phyloP scores from a whole-genome alignment of 257 asterid genomes.

The Craterostigma plantagineum region DNA sequence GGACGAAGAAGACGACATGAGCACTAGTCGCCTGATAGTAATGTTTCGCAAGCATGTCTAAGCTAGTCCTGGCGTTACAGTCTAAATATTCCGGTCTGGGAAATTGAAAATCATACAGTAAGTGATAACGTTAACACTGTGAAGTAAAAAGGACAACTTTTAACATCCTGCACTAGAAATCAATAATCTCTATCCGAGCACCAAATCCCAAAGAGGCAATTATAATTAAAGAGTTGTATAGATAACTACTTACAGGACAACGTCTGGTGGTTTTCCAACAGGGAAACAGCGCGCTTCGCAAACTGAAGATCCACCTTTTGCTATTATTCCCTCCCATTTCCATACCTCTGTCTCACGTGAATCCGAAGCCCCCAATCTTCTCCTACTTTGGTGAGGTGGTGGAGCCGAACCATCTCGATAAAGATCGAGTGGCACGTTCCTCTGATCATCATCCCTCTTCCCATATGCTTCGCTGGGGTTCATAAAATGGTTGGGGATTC shows the following conservation, averaged over 20 bases:
- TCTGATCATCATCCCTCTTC: no score
- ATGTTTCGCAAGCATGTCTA: conserved; percentile 87
- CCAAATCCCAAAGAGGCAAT: conserved; percentile 1
- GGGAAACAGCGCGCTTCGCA: conserved; percentile 97
- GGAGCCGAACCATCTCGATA: conserved; percentile 26
- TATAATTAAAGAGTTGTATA: conserved; percentile 4
- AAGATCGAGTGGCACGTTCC: conserved; percentile 34
- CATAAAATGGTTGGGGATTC: conserved; percentile 21
- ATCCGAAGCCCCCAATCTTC: conserved; percentile 28
- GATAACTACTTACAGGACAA: conserved; percentile 51
- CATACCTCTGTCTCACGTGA: conserved; percentile 43
- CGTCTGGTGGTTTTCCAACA: conserved; percentile 73
- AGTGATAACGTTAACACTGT: conserved; percentile 6
- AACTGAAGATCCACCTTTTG: conserved; percentile 73
- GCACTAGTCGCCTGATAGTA: conserved; percentile 73
- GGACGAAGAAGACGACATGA: conserved; percentile 83
- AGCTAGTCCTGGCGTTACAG: conserved; percentile 89
- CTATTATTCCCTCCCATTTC: conserved; percentile 95
- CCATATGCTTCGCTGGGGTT: no score
- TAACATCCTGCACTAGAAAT: no score
- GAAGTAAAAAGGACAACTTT: no score
- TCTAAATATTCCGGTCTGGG: conserved; percentile 73
- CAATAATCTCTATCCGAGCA: no score
- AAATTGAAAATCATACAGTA: conserved; percentile 11
- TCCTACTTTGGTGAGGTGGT: conserved; percentile 21